Evolutionary conservation across 1,284 basidiomycete genomes (phyloP), one percentile per base, ranked within the genome.

Genomic region (Sporisorium sorghi): DNA sequence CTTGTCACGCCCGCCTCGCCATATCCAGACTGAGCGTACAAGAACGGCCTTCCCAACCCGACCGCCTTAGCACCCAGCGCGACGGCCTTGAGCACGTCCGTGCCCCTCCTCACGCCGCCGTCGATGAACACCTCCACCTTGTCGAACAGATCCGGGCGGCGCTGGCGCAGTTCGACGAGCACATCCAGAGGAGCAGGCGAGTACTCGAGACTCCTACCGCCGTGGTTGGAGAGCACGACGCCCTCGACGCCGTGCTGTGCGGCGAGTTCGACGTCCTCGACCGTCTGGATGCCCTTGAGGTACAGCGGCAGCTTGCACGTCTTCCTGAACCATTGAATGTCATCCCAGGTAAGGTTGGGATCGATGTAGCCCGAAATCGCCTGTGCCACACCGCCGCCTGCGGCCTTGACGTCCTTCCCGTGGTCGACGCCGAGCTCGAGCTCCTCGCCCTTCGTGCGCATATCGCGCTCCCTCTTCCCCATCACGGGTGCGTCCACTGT

Each of bases 1-100:
- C 91, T 91, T 39, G 90, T 87, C 14, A 94, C 93, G 1, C 94
- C 94, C 10, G 89, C 88, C 72, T 90, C 89, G 1, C 93, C 94
- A 62, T 93, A 95, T 5, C 92, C 92, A 88, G 91, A 92, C 86
- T 95, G 93, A 1, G 92, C 93, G 79, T 92, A 95, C n/a, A 97
- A 87, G 87, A 96, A 94, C 0, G 92, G 89, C 28, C 94, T 89
- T 0, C 94, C 94, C 24, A 97, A 86, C 1, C 95, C 94, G 7
- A 96, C 93, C 5, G 92, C 93, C 72, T 87, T 91, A 1, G 94
- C 95, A 17, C 78, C 74, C 39, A 97, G 87, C 75, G 93, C 95
- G 2, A 97, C 85, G 0, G 94, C 93, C 85, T 97, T 97, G 56
- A 97, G 86, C 9, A 96, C 90, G 84, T 84, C 84, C 33, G 84